phyloP scores from a whole-genome alignment of 2,329 filamentous ascomycete species.

The Sclerotinia spermophila region DNA sequence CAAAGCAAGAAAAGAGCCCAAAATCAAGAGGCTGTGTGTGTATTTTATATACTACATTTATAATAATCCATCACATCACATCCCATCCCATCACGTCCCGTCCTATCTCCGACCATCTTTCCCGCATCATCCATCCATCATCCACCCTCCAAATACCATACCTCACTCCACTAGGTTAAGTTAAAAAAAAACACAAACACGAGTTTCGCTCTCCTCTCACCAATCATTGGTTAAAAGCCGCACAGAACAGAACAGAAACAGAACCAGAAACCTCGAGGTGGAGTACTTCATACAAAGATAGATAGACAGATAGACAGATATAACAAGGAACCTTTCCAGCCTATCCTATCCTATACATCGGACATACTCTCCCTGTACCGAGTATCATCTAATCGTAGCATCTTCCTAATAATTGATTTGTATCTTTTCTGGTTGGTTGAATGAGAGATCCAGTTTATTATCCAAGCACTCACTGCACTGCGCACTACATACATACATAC shows the following conservation, averaged over 20 bases:
- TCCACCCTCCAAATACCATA: not conserved
- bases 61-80: not conserved
- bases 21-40: not conserved
- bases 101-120: not conserved
- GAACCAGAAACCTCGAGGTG: not conserved
- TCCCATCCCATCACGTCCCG: not conserved
- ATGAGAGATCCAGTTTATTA: not conserved
- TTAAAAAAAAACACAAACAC: not conserved
- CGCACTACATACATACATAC: too few species aligned
- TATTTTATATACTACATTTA: not conserved
- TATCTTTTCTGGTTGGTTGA: not conserved
- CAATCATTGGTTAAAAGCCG: not conserved
- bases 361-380: too few species aligned
- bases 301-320: not conserved
- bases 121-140: not conserved
- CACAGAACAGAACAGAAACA: not conserved
- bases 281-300: not conserved
- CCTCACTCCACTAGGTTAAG: not conserved
- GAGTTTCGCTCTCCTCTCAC: not conserved
- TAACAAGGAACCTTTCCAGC: not conserved
- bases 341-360: too few species aligned
- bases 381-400: too few species aligned
- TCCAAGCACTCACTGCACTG: not conserved
- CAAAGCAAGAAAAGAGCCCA: not conserved
- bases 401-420: too few species aligned